These are phyloP conservation scores for Metschnikowia sp. DNA, from an alignment of 805 yeast species.

Conservation along the genomic window DNA sequence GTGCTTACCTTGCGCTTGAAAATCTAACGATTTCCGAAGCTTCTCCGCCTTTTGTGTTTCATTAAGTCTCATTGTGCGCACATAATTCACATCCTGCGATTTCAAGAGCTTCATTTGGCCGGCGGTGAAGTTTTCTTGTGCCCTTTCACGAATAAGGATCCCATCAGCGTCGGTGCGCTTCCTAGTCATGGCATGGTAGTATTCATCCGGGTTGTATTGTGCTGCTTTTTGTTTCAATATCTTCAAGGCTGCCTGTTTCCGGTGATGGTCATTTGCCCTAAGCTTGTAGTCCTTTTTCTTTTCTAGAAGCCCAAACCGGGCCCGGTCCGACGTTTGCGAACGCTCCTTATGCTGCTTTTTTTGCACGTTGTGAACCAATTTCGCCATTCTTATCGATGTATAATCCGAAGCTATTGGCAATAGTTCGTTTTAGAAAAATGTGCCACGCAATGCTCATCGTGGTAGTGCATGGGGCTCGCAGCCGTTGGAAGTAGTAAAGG, in stretches of 20 bases:
- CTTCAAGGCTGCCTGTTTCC: constrained; percentile 62
- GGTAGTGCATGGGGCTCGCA: constrained; percentile 7
- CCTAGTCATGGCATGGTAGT: constrained; percentile 87
- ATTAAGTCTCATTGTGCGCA: constrained; percentile 69
- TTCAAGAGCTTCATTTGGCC: constrained; percentile 82
- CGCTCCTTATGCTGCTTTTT: constrained; percentile 96
- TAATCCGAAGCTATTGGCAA: not conserved
- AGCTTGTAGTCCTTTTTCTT: constrained; percentile 63
- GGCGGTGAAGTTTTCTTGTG: constrained; percentile 53
- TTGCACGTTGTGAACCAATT: constrained; percentile 83
- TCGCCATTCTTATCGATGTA: constrained; percentile 50
- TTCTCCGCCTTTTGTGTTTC: constrained; percentile 66
- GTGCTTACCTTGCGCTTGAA: constrained; percentile 67
- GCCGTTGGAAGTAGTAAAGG: too few species aligned
- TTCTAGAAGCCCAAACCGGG: constrained; percentile 80
- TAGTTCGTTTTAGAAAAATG: not conserved
- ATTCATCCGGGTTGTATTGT: constrained; percentile 88
- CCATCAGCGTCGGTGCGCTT: constrained; percentile 69
- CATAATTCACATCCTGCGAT: constrained; percentile 86
- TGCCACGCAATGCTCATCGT: constrained; percentile 12
- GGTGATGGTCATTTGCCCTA: constrained; percentile 55
- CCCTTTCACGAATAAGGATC: constrained; percentile 62
- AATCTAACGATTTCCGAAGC: constrained; percentile 46
- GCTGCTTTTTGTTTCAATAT: constrained; percentile 69
- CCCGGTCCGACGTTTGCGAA: constrained; percentile 75